A percentile compares a stretch with the other conserved stretches of the same genome.
These are phyloP conservation scores for Zhuliangozyma parablackwelliae DNA, from an alignment of 1,139 yeast genomes.

Conservation along the genomic window DNA sequence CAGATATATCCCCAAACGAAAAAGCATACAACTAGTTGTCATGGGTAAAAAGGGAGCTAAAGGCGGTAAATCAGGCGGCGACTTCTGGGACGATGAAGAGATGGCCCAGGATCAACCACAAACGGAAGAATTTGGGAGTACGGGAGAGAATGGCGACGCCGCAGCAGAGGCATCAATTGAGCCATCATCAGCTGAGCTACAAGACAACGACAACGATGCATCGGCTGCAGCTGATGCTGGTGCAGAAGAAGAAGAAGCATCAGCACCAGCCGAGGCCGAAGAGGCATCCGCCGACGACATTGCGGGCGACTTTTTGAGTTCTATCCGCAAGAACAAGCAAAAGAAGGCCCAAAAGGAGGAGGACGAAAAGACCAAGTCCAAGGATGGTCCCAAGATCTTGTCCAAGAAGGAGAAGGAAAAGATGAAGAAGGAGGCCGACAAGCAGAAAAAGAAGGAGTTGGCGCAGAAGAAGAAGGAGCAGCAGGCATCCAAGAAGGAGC, in stretches of 20 bases:
- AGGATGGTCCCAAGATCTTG: slow-evolving; percentile 69
- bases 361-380: slow-evolving; percentile 42
- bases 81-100: slow-evolving; percentile 83
- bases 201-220: no score
- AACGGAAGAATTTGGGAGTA: slow-evolving; percentile 50
- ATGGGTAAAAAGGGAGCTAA: slow-evolving; percentile 55
- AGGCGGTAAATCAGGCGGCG: slow-evolving; percentile 52
- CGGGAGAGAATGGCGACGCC: slow-evolving; percentile 15
- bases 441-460: slow-evolving; percentile 86
- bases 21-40: no score
- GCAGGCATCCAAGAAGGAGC: slow-evolving; percentile 59
- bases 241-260: slow-evolving; percentile 21
- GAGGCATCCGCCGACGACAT: slow-evolving; percentile 40
- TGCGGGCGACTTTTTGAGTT: slow-evolving; percentile 72
- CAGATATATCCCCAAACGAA: not conserved
- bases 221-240: slow-evolving; percentile 12
- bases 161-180: slow-evolving; percentile 5
- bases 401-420: slow-evolving; percentile 96
- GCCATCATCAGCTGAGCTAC: slow-evolving; percentile 8
- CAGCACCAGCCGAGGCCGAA: slow-evolving; percentile 17
- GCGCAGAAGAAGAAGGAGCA: slow-evolving; percentile 78
- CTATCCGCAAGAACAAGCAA: slow-evolving; percentile 73
- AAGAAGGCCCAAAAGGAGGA: slow-evolving; percentile 62
- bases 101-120: slow-evolving; percentile 50
- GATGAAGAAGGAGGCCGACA: slow-evolving; percentile 96